Base-by-base conservation (phyloP, 768 basidiomycete species). In the Sarcodon sp. region DNA sequence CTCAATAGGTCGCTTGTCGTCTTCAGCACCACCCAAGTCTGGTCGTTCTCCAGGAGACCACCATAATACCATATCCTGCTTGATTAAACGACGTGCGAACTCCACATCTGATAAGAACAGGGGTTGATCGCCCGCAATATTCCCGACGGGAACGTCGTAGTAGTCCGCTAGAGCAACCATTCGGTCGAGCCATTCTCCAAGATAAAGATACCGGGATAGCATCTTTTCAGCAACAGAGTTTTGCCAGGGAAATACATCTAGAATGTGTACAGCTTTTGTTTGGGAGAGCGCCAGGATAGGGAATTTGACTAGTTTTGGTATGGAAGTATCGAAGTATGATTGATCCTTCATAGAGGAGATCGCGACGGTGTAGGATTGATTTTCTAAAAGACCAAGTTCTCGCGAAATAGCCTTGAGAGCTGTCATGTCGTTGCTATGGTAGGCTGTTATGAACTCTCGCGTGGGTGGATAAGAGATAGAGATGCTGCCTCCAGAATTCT, bases 11-110 rank as follows among this genome's bases (percentile, higher is more conserved):
- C 83, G 73, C 47, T 74, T 75, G 62, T 98, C 94, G 43, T 89
- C 80, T 60, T 99, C 92, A 45, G 83, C 75, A 3, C 96, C 96
- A 33, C 96, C 96, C 0, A 98, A 72, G 65, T 99, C 96, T 3
- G 96, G 93, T 15, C 76, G 76, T 32, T 88, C 80, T 3, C 83
- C 78, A 2, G 84, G 75, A 7, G 96, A 94, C 96, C 96, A 99
- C 96, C 96, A 99, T 3, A 99, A 69, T 3, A 97, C 71, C 58
- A 88, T 80, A 57, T 98, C 96, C 53, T 97, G 89, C 43, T 83
- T 80, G 32, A 83, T 68, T 47, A 98, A 66, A 37, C 87, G 79
- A 6, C 94, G 80, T 1, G 96, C 88, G 56, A 97, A 96, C 53
- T 79, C 84, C 54, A 99, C 72, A 55, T 99, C 96, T 1, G 91